Conservation (phyloP, 140 eudicot species). For the Senecio squalidus region DNA sequence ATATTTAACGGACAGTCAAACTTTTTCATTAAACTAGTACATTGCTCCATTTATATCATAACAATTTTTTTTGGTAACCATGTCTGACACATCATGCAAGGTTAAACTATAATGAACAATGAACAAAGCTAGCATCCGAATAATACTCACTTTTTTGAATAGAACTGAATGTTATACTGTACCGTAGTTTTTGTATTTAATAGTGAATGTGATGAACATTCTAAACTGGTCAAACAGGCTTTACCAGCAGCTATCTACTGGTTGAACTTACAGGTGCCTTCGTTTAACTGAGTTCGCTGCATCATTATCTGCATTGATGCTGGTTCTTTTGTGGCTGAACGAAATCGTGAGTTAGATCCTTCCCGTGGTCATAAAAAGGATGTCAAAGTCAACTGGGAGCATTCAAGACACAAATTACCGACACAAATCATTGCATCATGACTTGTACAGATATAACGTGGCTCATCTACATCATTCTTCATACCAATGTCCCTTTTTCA, state of each 20-base stretch:
- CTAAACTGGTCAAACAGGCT: constrained; percentile 88
- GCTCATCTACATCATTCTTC: too few species aligned
- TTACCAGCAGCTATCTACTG: constrained; percentile 99
- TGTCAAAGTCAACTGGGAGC: constrained; percentile 8
- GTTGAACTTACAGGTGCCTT: constrained; percentile 99
- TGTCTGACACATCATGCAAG: too few species aligned
- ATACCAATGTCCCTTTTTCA: too few species aligned
- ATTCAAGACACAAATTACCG: constrained; percentile 4
- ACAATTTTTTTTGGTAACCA: too few species aligned
- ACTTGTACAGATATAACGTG: constrained; percentile 33
- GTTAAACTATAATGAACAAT: background rate
- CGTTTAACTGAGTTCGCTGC: constrained; percentile 28
- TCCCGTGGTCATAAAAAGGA: background rate
- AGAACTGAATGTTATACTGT: background rate
- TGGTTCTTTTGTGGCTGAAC: constrained; percentile 50
- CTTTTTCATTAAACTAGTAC: background rate
- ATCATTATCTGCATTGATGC: constrained; percentile 40
- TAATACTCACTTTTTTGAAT: background rate
- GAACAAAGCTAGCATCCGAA: background rate
- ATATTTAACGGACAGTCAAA: background rate
- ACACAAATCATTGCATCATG: constrained; percentile 4
- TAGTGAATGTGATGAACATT: constrained; percentile 68
- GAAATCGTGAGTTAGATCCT: constrained; percentile 38
- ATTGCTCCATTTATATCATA: background rate
- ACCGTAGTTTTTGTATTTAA: constrained; percentile 18